Base-by-base conservation (phyloP, 1,284 basidiomycete genomes). In the Coniferiporia sulphurascens region DNA sequence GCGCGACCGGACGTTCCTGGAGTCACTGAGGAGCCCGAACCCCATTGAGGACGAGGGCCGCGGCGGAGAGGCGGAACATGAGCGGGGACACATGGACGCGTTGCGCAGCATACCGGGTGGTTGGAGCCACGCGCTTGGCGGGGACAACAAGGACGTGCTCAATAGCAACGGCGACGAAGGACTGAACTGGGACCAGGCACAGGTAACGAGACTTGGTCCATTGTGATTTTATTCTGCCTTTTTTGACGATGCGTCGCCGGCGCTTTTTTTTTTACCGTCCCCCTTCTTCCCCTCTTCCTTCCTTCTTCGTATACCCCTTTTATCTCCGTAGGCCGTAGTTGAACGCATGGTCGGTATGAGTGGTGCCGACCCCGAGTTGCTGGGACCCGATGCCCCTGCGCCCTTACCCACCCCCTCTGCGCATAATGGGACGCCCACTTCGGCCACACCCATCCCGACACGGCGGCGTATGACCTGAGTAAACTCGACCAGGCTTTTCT, bases 311-410 rank as follows among this genome's bases (percentile, higher is more conserved):
- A 45, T 22, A 52, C 51, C 50, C 43, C 35, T 35, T 49, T 53
- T 44, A 62, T 56, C 13, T 27, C 27, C 27, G 27, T 64, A 84
- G 80, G 82, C 80, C 9, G 78, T 78, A 10, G 79, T 85, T 1
- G 84, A 87, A 68, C 76, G 80, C 13, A 84, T 85, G 83, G 78
- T 85, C n/a, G 84, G 83, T 9, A 81, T 85, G 74, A 78, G 72
- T 34, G 61, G 52, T 59, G 60, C 7, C 36, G 56, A 17, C 35
- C 22, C 15, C 21, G 32, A 15, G 36, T 12, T 22, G 19, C 32
- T 34, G 17, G 55, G 35, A 3, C 9, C 13, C 7, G 9, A 10
- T 15, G 13, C 48, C 38, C 12, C 13, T 27, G 35, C 55, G 35
- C 35, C 4, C 46, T n/a, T 46, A 35, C 17, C 22, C 46, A 38